phyloP scores from a whole-genome alignment of 1,284 basidiomycete genomes.

The Trichosporon sp. region DNA sequence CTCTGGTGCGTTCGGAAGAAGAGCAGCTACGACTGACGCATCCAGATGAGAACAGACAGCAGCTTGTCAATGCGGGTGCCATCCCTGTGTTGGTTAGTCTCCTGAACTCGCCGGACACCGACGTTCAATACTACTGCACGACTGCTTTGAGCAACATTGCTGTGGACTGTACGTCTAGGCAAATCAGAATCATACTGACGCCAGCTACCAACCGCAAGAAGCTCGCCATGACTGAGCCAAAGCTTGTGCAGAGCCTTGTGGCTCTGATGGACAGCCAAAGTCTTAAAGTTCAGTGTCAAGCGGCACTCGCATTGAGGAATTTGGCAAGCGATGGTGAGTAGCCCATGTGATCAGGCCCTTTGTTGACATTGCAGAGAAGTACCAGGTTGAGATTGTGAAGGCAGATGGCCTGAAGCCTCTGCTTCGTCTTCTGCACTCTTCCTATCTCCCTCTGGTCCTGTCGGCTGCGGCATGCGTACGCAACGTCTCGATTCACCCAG shows the following conservation, averaged over 20 bases:
- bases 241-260: conserved; percentile 89
- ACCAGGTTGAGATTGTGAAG: conserved; percentile 97
- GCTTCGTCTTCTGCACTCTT: conserved; percentile 89
- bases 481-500: conserved; percentile 97
- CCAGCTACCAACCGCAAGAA: conserved; percentile 85
- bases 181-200: not conserved
- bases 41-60: conserved; percentile 93
- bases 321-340: conserved; percentile 89
- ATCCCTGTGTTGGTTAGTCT: conserved; percentile 95
- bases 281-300: conserved; percentile 98
- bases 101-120: conserved; percentile 93
- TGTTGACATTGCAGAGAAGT: conserved; percentile 72
- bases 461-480: conserved; percentile 98
- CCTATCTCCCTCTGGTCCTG: conserved; percentile 96
- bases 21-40: not conserved
- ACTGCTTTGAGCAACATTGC: conserved; percentile 98
- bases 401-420: conserved; percentile 88
- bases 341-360: not conserved
- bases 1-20: conserved; percentile 58
- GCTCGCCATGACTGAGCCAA: conserved; percentile 88
- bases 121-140: conserved; percentile 99
- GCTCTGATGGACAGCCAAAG: conserved; percentile 95
- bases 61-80: conserved; percentile 96
- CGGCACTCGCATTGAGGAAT: conserved; percentile 92
- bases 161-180: conserved; percentile 65